These are phyloP conservation scores for Eimeria tenella DNA, from an alignment of 169 alveolate species.

Conservation along the genomic window DNA sequence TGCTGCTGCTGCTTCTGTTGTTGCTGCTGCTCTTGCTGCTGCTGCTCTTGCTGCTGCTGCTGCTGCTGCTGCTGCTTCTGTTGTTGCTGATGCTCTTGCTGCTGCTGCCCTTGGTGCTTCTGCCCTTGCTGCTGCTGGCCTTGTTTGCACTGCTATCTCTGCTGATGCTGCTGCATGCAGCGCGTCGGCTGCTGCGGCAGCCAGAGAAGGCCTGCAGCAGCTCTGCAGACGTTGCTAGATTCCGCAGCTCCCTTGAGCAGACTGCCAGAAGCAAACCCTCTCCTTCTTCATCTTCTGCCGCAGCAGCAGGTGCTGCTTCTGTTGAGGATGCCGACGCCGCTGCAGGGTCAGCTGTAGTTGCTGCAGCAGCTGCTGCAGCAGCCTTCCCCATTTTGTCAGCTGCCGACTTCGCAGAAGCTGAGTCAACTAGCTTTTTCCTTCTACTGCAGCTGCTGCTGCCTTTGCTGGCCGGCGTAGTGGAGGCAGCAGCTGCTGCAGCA, in stretches of 20 bases:
- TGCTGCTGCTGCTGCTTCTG: slow-evolving; percentile 27
- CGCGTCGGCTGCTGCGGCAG: slow-evolving; percentile 1
- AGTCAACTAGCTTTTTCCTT: background rate
- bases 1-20: background rate
- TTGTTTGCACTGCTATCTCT: background rate
- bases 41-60: background rate
- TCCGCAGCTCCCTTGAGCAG: background rate
- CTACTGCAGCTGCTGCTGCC: slow-evolving; percentile 13
- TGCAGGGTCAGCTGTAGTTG: background rate
- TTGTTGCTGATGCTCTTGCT: background rate
- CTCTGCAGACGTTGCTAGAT: slow-evolving; percentile 24
- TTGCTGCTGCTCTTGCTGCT: slow-evolving; percentile 10
- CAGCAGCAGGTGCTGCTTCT: background rate
- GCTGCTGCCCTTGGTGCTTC: background rate
- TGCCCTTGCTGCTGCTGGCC: background rate
- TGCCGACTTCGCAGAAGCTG: background rate
- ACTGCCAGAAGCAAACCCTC: slow-evolving; percentile 4
- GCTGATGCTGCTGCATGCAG: background rate
- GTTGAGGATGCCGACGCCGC: background rate
- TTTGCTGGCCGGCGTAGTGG: background rate
- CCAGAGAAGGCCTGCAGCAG: slow-evolving; percentile 10
- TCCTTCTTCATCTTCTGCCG: background rate
- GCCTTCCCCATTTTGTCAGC: background rate
- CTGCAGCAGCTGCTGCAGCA: slow-evolving; percentile 8
- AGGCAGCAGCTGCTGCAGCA: background rate